Conservation (phyloP, 2,329 filamentous ascomycete species). For the Neocatenulostroma microsporum region DNA sequence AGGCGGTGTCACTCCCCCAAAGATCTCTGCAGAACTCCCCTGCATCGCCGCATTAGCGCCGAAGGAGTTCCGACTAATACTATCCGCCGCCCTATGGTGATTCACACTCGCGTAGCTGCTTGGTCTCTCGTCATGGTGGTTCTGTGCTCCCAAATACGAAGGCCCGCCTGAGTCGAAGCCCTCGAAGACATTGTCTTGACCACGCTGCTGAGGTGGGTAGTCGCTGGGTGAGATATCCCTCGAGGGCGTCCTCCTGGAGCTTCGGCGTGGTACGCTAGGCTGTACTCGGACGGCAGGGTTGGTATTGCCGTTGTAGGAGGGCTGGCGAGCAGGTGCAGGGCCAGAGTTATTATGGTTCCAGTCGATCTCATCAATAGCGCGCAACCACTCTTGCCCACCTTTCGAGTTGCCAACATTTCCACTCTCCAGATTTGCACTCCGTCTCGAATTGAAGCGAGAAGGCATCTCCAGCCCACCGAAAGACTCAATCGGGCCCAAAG, state of each 20-base stretch:
- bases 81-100: constrained; percentile 24
- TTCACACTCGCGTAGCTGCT: constrained; percentile 10
- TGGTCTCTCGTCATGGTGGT: constrained; percentile 11
- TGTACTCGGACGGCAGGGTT: constrained; percentile 13
- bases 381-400: constrained; percentile 21
- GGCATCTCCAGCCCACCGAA: constrained; percentile 25
- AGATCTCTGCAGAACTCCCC: constrained; percentile 13
- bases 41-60: constrained; percentile 21
- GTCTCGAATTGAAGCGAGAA: constrained; percentile 23
- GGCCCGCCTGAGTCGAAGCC: constrained; percentile 25
- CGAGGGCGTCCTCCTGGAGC: constrained; percentile 19
- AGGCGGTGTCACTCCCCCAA: neutral
- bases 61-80: constrained; percentile 24
- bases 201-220: constrained; percentile 1
- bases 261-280: constrained; percentile 17
- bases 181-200: constrained; percentile 15
- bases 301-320: neutral
- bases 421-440: constrained; percentile 6
- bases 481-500: constrained; percentile 23
- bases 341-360: constrained; percentile 17
- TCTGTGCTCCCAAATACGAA: too few relatives aligned
- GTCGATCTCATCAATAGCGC: constrained; percentile 20
- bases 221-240: constrained; percentile 10
- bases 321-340: constrained; percentile 4
- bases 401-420: constrained; percentile 3